Evolutionary conservation across 1,139 yeast genomes (phyloP).

Genomic region (Lodderomyces oxycetoniae): DNA sequence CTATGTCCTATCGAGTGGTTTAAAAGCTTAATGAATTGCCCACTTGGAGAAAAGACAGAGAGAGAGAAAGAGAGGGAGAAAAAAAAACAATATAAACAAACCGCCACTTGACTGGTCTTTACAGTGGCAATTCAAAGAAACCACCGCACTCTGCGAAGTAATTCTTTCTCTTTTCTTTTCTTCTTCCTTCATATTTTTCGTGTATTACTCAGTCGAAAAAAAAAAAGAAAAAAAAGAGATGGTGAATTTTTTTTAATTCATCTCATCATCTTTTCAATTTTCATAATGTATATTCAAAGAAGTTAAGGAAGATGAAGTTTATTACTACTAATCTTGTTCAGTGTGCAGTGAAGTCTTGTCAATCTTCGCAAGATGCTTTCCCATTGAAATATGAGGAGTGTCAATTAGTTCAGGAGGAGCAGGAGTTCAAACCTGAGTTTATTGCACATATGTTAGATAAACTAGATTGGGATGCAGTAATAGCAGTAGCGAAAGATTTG

Average conservation of each 20-base stretch:
- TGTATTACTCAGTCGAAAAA: neutral
- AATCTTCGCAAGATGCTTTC: constrained; percentile 66
- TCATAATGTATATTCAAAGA: too few relatives aligned
- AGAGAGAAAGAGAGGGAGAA: too few relatives aligned
- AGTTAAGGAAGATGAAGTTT: constrained; percentile 67
- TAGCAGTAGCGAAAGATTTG: constrained; percentile 70
- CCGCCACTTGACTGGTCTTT: too few relatives aligned
- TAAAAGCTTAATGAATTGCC: too few relatives aligned
- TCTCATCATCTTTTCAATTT: too few relatives aligned
- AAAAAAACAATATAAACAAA: too few relatives aligned
- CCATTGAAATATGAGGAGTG: constrained; percentile 76
- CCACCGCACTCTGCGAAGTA: too few relatives aligned
- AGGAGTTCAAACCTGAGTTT: constrained; percentile 81
- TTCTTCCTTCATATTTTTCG: neutral
- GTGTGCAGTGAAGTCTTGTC: constrained; percentile 85
- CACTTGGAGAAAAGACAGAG: too few relatives aligned
- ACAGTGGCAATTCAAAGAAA: too few relatives aligned
- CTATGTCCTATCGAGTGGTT: too few relatives aligned
- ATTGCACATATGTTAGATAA: constrained; percentile 72
- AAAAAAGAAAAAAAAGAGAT: constrained; percentile 1
- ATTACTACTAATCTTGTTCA: constrained; percentile 92
- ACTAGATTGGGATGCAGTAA: constrained; percentile 82
- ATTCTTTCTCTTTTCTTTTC: neutral
- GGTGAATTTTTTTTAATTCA: too few relatives aligned
- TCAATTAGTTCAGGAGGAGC: constrained; percentile 69